A percentile compares a stretch with the other conserved stretches of the same genome.
Conservation (phyloP, 106 monocot species). For the Iris macrosiphon region DNA sequence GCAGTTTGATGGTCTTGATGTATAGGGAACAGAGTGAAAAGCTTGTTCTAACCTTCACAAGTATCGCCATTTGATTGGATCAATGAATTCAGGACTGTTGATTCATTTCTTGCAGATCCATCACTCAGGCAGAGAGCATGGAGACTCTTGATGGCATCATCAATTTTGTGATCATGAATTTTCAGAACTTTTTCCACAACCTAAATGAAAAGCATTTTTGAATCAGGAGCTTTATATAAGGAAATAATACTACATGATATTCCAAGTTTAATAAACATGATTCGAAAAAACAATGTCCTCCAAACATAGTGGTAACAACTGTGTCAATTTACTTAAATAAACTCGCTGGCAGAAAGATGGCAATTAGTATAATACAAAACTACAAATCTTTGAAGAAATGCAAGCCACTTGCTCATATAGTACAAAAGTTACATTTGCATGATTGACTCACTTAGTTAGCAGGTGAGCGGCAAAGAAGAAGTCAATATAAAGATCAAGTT, state of each 20-base stretch:
- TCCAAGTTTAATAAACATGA: too few species aligned
- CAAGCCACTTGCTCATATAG: too few species aligned
- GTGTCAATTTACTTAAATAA: too few species aligned
- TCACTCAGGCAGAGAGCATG: constrained; percentile 55
- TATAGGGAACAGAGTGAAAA: not conserved
- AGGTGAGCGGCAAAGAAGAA: too few species aligned
- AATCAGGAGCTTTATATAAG: not conserved
- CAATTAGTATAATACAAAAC: too few species aligned
- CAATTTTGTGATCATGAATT: constrained; percentile 49
- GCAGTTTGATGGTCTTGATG: not conserved
- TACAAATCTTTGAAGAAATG: too few species aligned
- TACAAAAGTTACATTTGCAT: too few species aligned
- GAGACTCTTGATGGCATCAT: constrained; percentile 79
- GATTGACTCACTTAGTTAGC: too few species aligned
- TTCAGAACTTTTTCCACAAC: constrained; percentile 65
- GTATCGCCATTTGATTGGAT: constrained; percentile 12
- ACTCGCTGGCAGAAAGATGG: too few species aligned
- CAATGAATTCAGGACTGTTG: not conserved
- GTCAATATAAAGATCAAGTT: too few species aligned
- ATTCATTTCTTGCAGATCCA: constrained; percentile 27
- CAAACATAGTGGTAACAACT: too few species aligned
- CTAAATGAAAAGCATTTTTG: constrained; percentile 7
- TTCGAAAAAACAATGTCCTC: too few species aligned
- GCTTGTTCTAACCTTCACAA: constrained; percentile 29
- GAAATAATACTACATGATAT: not conserved